Evolutionary conservation across 1,139 yeast species (phyloP), one percentile per base, ranked within the genome.

Genomic region (Kodamaea ohmeri): DNA sequence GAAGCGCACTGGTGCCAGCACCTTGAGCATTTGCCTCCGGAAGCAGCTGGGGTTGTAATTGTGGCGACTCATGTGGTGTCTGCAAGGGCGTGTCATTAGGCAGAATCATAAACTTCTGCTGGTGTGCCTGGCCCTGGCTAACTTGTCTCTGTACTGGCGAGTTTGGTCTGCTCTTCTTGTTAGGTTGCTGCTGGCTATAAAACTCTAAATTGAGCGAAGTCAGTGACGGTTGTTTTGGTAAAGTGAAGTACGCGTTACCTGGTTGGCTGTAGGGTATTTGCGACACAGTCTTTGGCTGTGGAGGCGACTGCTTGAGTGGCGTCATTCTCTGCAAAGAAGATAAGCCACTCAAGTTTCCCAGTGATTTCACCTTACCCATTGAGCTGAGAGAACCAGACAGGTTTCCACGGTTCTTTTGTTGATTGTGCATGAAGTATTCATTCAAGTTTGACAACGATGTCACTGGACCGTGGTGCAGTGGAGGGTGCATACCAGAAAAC

Each of bases 51-150:
- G 72, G 64, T 29, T 52, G 58, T 43, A 68, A 53, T 34, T 60
- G 69, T 4, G 76, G 76, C 25, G 72, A 63, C 38, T 68, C 73
- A 19, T 61, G 55, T n/a, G 76, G 76, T 0, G 76, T 69, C 41
- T 65, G 70, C 25, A 64, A 49, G 7, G 73, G 73, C 2, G 73
- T 66, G 14, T 65, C 71, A 37, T 53, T 55, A 3, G 73, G 73
- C 9, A 67, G 55, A 16, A 55, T 51, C 31, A 48, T 47, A 41
- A 55, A 56, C 36, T 43, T 45, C 22, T 31, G 32, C 27, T 35
- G 41, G 25, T 31, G 34, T 13, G 29, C 15, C 29, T 26, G 29
- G 29, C 18, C n/a, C 8, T 12, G n/a, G 20, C 31, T 17, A 12
- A 17, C 21, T 4, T 17, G 20, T 17, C 31, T 28, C 33, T 34